Evolutionary conservation across 1,284 basidiomycete genomes (phyloP).

Genomic region (Cutaneotrichosporon daszewskae): DNA sequence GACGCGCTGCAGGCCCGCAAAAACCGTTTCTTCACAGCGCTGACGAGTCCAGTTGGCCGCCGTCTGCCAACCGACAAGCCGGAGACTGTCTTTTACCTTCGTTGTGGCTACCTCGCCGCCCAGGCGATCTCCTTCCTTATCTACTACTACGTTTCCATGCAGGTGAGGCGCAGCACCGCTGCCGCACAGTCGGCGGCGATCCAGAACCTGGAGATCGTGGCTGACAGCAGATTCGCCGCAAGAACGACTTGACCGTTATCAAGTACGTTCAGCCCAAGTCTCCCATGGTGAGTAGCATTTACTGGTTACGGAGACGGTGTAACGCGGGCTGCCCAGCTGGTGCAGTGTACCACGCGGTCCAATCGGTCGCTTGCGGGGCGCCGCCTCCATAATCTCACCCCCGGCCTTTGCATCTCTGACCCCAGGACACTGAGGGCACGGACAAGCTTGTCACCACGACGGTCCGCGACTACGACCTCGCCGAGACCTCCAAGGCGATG

Average conservation of each 20-base stretch:
- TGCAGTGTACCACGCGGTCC: no score
- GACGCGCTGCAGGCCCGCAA: no score
- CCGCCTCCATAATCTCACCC: no score
- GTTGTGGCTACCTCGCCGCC: constrained; percentile 12
- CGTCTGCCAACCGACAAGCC: constrained; percentile 20
- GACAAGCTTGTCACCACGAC: constrained; percentile 23
- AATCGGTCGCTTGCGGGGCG: no score
- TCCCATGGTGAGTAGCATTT: constrained; percentile 13
- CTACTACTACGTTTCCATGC: constrained; percentile 17
- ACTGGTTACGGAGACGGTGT: not conserved
- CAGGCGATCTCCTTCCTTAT: constrained; percentile 14
- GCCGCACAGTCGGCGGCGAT: not conserved
- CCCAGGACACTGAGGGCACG: constrained; percentile 19
- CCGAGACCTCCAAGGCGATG: constrained; percentile 20
- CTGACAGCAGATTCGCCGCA: constrained; percentile 16
- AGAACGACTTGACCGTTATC: constrained; percentile 22
- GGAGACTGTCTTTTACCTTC: constrained; percentile 17
- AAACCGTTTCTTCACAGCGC: no score
- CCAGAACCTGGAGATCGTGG: not conserved
- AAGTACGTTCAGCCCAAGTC: constrained; percentile 22
- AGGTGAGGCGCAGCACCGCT: constrained; percentile 7
- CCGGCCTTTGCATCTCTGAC: constrained; percentile 2
- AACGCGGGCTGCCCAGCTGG: no score
- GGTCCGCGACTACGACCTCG: constrained; percentile 21
- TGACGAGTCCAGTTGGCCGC: constrained; percentile 13